These are phyloP conservation scores for Albophoma yamanashiensis DNA, from an alignment of 2,329 filamentous ascomycete genomes.

Conservation along the genomic window DNA sequence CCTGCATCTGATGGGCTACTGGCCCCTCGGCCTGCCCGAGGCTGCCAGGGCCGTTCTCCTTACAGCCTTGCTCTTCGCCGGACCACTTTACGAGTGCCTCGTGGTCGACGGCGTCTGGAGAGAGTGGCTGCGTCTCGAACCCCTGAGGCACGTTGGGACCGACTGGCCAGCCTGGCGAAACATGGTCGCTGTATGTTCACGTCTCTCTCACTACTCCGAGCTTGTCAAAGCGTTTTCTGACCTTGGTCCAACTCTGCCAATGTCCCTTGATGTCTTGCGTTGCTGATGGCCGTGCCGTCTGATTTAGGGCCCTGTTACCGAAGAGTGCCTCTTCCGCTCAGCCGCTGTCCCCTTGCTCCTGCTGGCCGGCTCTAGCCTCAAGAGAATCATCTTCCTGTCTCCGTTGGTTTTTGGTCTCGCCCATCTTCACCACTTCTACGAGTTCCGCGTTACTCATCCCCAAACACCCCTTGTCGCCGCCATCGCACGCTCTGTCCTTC, in stretches of 20 bases:
- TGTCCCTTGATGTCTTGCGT: not conserved
- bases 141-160: slow-evolving; percentile 48
- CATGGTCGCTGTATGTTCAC: slow-evolving; percentile 60
- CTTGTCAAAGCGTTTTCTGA: not conserved
- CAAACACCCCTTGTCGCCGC: slow-evolving; percentile 52
- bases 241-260: not conserved
- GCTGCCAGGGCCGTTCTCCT: slow-evolving; percentile 54
- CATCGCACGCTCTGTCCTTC: slow-evolving; percentile 63
- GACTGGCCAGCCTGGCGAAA: slow-evolving; percentile 84
- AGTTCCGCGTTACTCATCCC: slow-evolving; percentile 76
- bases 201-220: not conserved
- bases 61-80: slow-evolving; percentile 69
- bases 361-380: slow-evolving; percentile 47
- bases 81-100: slow-evolving; percentile 71
- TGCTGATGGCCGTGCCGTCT: not conserved
- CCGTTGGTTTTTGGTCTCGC: slow-evolving; percentile 88
- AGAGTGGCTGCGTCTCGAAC: slow-evolving; percentile 46
- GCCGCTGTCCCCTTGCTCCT: slow-evolving; percentile 76
- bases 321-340: slow-evolving; percentile 89
- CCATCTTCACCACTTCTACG: slow-evolving; percentile 92
- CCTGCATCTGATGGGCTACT: slow-evolving; percentile 67
- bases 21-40: slow-evolving; percentile 61
- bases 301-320: slow-evolving; percentile 67
- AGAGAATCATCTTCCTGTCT: slow-evolving; percentile 63
- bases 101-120: slow-evolving; percentile 63